Evolutionary conservation across 345 rosid genomes (phyloP), one percentile per base, ranked within the genome.

Genomic region (Eutrema yunnanense): DNA sequence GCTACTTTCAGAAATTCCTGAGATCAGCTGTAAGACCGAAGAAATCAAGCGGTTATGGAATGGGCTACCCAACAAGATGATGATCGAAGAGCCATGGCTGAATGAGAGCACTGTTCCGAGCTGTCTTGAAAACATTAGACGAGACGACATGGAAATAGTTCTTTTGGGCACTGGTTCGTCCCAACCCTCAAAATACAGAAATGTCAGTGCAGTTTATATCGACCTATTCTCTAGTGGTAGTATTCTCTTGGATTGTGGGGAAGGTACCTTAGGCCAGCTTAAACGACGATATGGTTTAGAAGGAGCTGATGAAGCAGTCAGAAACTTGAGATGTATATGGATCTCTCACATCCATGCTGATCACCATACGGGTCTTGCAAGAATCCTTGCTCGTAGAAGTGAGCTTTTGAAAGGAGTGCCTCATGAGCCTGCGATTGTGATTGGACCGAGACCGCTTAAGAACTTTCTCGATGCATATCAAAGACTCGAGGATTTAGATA

Each of bases 261-360:
- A 95, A 87, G 99, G 98, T 64, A 92, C 98, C 34, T 77, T 95
- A 34, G 98, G 97, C 54, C 98, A 95, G 79, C 88, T 92, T 79
- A 95, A 90, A 82, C 84, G 99, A 69, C 90, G 99, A 72, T 92
- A 86, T 69, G 96, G 97, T 61, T 73, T 90, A 53, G 84, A 84
- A 75, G 98, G 92, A 48, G 99, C 98, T 44, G 96, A 95, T 59
- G 72, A 75, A 53, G 88, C 89, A 11, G 82, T 92, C 67, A 85
- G 83, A 82, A 86, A 84, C 60, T 84, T 95, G 61, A 85, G 69
- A 65, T 92, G 89, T 49, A 85, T 87, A 67, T 95, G 99, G 98
- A 88, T 95, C 78, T 95, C 99, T 72, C 99, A 95, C 78, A 95
- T 92, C 76, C 99, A 95, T 64, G 98, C 98, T 48, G 99, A 95